Base-by-base conservation (phyloP, 257 asterid genomes). In the Sherardia arvensis region DNA sequence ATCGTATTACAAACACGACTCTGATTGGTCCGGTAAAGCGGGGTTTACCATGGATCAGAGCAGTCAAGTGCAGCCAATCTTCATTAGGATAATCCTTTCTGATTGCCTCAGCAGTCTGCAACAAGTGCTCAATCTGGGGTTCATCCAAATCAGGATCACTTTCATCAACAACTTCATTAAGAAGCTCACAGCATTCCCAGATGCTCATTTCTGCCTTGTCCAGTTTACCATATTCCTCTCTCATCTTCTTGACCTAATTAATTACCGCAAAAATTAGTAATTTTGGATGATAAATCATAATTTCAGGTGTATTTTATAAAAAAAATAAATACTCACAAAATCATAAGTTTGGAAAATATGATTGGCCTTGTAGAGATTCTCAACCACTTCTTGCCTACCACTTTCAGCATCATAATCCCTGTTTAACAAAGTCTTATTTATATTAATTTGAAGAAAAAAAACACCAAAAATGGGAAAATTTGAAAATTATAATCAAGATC, bases 31-130 rank as follows among this genome's bases (percentile, higher is more conserved):
- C n/a, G n/a, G n/a, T 33, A 7, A 33, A 1, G 11, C 7, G 4
- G 4, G n/a, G 7, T 21, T 53, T 79, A 92, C 98, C 97, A 23
- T 92, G 98, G 48, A 87, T 79, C 28, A 92, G 90, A 57, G 76
- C 98, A 10, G 97, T 88, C 74, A 88, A 81, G 75, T 92, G 98
- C 7, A 92, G 73, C 98, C 98, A 89, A 67, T 87, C 95, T 57
- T 92, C 80, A 40, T 89, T 1, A 27, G 99, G 99, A 25, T 86
- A 86, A 38, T 91, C 98, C 66, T 78, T 86, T 63, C 97, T 75
- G 11, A 88, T 82, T 48, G 98, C 97, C 43, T 92, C 98, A 68
- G 97, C 98, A 21, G 95, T 83, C 49, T 92, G 97, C 53, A 92
- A 68, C 60, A 92, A 79, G 38, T 92, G 98, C 70, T 92, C 80